Evolutionary conservation across 805 yeast genomes (phyloP).

Genomic region (Danielia oregonensis): DNA sequence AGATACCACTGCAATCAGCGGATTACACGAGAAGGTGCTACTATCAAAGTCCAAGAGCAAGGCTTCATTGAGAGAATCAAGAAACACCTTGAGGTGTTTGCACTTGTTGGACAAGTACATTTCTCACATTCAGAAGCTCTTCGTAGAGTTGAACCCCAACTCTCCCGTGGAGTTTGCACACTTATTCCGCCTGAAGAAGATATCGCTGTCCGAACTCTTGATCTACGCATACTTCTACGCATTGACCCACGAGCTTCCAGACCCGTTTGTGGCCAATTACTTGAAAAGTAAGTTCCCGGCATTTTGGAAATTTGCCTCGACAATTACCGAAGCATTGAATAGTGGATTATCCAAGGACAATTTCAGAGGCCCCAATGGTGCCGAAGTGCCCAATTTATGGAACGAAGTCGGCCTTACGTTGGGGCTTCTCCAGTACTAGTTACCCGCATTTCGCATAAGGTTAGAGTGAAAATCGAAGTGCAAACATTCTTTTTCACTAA

Average conservation of each 20-base stretch:
- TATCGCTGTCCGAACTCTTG: slow-evolving; percentile 32
- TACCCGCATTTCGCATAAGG: slow-evolving; percentile 9
- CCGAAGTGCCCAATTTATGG: slow-evolving; percentile 32
- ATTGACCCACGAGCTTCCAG: slow-evolving; percentile 35
- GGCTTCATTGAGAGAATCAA: slow-evolving; percentile 27
- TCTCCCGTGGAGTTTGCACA: slow-evolving; percentile 14
- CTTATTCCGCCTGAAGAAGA: slow-evolving; percentile 12
- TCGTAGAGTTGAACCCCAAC: slow-evolving; percentile 11
- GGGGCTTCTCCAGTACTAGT: slow-evolving; percentile 7
- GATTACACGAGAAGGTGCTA: slow-evolving; percentile 36
- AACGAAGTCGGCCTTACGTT: slow-evolving; percentile 27
- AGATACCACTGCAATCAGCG: slow-evolving; percentile 28
- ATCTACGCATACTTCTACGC: slow-evolving; percentile 37
- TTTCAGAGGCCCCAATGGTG: slow-evolving; percentile 22
- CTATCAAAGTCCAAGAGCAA: slow-evolving; percentile 32
- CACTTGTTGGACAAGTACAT: slow-evolving; percentile 21
- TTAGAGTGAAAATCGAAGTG: too few species aligned
- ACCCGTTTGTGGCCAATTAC: slow-evolving; percentile 35
- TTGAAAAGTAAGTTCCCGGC: slow-evolving; percentile 29
- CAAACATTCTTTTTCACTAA: too few species aligned
- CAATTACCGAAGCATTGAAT: slow-evolving; percentile 13
- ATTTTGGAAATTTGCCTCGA: slow-evolving; percentile 15
- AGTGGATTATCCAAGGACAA: slow-evolving; percentile 4
- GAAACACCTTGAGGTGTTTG: slow-evolving; percentile 31
- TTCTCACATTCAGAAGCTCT: slow-evolving; percentile 14